Evolutionary conservation across 306 rosid genomes (phyloP).

Genomic region (Cicer chorassanicum): DNA sequence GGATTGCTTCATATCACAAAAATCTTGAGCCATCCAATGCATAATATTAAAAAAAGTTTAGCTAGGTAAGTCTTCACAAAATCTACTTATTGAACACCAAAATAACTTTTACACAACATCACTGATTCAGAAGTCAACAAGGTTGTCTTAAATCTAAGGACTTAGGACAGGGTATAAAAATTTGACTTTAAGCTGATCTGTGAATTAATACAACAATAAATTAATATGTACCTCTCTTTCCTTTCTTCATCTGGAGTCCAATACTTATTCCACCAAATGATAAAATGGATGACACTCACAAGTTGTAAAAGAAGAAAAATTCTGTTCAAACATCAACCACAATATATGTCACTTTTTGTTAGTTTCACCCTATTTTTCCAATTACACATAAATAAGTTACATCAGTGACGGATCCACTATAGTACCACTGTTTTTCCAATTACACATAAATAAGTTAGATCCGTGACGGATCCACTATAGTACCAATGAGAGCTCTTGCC

Average conservation of each 20-base stretch:
- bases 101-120: not conserved
- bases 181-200: not conserved
- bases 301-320: constrained; percentile 65
- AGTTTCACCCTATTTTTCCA: too few species aligned
- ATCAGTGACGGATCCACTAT: too few species aligned
- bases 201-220: constrained; percentile 18
- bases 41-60: too few species aligned
- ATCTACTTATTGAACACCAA: not conserved
- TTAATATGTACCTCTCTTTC: constrained; percentile 62
- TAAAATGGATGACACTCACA: constrained; percentile 80
- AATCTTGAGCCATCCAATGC: too few species aligned
- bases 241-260: constrained; percentile 76
- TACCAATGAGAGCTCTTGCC: too few species aligned
- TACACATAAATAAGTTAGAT: too few species aligned
- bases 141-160: not conserved
- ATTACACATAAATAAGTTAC: too few species aligned
- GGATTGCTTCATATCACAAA: too few species aligned
- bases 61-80: not conserved
- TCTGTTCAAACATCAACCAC: constrained; percentile 14
- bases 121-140: not conserved
- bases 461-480: too few species aligned
- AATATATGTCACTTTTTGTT: too few species aligned
- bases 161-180: not conserved
- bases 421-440: too few species aligned
- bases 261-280: constrained; percentile 85